Evolutionary conservation across 1,284 basidiomycete genomes (phyloP).

Genomic region (Athelia sp.): DNA sequence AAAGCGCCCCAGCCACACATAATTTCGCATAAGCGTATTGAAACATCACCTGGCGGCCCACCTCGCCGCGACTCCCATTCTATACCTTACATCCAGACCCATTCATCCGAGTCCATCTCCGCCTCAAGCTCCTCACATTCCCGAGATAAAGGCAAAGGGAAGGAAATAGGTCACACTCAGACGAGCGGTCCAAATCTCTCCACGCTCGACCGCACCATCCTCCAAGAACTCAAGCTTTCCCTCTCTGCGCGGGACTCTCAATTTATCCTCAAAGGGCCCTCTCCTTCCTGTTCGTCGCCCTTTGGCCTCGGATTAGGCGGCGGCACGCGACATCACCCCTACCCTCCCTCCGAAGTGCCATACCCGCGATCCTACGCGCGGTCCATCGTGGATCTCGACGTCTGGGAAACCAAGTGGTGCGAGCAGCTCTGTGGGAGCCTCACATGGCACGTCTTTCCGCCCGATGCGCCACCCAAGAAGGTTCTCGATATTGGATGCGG

Average conservation of each 20-base stretch:
- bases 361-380: conserved; percentile 63
- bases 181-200: conserved; percentile 24
- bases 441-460: conserved; percentile 56
- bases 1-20: neutral
- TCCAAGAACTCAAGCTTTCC: conserved; percentile 47
- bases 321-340: conserved; percentile 54
- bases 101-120: too few species aligned
- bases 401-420: conserved; percentile 59
- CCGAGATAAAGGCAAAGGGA: neutral
- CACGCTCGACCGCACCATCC: conserved; percentile 54
- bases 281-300: neutral
- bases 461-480: conserved; percentile 41
- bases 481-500: conserved; percentile 69
- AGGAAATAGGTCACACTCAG: neutral
- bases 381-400: conserved; percentile 57
- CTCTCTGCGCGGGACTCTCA: conserved; percentile 47
- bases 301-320: conserved; percentile 15
- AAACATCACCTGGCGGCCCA: too few species aligned
- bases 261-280: conserved; percentile 45
- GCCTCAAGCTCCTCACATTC: too few species aligned
- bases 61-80: neutral
- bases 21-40: neutral
- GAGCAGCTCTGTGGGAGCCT: conserved; percentile 48
- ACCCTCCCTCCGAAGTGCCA: conserved; percentile 43
- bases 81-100: too few species aligned